Evolutionary conservation across 352 stramenopile species (phyloP).

Genomic region (Pythium coloratum): DNA sequence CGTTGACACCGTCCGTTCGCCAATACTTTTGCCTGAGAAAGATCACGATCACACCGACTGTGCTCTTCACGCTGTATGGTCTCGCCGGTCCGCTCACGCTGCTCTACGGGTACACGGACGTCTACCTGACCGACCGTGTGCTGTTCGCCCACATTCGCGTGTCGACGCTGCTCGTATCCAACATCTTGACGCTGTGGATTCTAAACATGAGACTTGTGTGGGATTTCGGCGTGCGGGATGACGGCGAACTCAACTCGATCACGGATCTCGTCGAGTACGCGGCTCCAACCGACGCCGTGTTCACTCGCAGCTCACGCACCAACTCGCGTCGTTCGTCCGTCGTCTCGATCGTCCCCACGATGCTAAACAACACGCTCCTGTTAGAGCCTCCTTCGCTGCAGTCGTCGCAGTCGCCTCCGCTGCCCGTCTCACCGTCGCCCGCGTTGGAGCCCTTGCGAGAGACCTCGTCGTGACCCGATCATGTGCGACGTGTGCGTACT

Average conservation of each 20-base stretch:
- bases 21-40: slow-evolving; percentile 29
- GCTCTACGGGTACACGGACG: slow-evolving; percentile 30
- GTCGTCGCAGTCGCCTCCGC: not conserved
- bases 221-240: slow-evolving; percentile 30
- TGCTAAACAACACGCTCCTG: not conserved
- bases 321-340: not conserved
- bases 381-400: not conserved
- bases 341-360: not conserved
- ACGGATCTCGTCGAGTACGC: slow-evolving; percentile 30
- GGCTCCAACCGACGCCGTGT: slow-evolving; percentile 1
- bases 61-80: slow-evolving; percentile 31
- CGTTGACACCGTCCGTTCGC: slow-evolving; percentile 37
- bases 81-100: slow-evolving; percentile 23
- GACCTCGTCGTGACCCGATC: not conserved
- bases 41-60: slow-evolving; percentile 16
- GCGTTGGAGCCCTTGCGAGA: not conserved
- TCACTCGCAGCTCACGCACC: not conserved
- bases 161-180: slow-evolving; percentile 25
- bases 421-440: not conserved
- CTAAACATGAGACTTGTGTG: slow-evolving; percentile 33
- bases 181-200: slow-evolving; percentile 31
- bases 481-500: not conserved
- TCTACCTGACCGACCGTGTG: slow-evolving; percentile 14
- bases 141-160: slow-evolving; percentile 6
- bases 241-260: slow-evolving; percentile 33